Evolutionary conservation across 2,329 filamentous ascomycete species (phyloP).

Genomic region (Cladophialophora exuberans): DNA sequence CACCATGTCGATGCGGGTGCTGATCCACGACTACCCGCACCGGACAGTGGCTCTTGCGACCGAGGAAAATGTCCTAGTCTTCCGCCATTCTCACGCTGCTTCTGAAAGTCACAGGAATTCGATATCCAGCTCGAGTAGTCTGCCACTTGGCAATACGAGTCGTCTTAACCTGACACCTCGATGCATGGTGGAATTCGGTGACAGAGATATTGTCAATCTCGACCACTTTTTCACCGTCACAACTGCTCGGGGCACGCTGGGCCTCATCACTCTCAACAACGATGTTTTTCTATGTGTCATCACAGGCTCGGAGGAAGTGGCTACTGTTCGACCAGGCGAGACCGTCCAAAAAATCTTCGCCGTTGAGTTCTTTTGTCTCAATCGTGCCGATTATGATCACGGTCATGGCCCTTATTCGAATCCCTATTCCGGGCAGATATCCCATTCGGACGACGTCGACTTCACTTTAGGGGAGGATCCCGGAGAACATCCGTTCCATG

Average conservation of each 20-base stretch:
- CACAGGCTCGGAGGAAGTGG: constrained; percentile 75
- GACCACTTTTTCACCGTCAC: constrained; percentile 77
- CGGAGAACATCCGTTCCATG: constrained; percentile 84
- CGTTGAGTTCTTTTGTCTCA: constrained; percentile 90
- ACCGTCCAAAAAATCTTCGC: constrained; percentile 83
- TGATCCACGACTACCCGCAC: constrained; percentile 83
- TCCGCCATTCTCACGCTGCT: constrained; percentile 71
- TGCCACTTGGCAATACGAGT: constrained; percentile 27
- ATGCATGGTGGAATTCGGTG: constrained; percentile 89
- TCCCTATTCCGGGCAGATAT: constrained; percentile 56
- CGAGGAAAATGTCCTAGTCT: constrained; percentile 76
- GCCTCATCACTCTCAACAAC: constrained; percentile 78
- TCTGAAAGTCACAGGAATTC: constrained; percentile 54
- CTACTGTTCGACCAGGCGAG: constrained; percentile 82
- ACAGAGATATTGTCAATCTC: constrained; percentile 66
- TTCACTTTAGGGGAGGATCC: constrained; percentile 68
- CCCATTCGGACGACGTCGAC: constrained; percentile 58
- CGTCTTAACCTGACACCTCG: constrained; percentile 43
- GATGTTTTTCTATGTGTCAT: constrained; percentile 93
- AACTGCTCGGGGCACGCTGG: constrained; percentile 81
- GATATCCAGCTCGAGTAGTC: constrained; percentile 43
- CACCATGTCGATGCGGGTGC: constrained; percentile 70
- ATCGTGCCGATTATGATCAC: constrained; percentile 82
- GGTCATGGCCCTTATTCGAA: constrained; percentile 61
- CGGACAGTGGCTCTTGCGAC: constrained; percentile 87